These are phyloP conservation scores for Phytophthora vignae DNA, from an alignment of 352 stramenopile genomes.

Conservation along the genomic window DNA sequence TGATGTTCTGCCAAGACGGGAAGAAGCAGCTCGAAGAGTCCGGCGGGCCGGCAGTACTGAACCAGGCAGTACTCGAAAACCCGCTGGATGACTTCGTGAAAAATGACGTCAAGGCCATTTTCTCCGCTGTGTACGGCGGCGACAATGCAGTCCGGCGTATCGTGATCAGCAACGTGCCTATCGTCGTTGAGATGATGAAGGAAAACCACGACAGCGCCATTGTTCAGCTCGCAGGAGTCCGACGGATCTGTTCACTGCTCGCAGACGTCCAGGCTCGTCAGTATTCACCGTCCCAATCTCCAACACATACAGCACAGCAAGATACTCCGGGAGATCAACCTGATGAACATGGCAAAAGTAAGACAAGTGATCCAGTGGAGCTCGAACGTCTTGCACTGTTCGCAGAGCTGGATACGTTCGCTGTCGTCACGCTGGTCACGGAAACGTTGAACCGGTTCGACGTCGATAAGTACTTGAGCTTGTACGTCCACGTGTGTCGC, in stretches of 20 bases:
- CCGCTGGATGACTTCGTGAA: constrained; percentile 77
- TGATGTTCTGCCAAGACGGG: constrained; percentile 67
- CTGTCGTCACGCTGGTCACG: constrained; percentile 45
- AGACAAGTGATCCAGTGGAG: constrained; percentile 16
- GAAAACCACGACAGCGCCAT: constrained; percentile 69
- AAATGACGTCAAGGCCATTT: constrained; percentile 81
- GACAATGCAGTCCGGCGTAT: constrained; percentile 78
- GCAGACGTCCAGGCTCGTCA: constrained; percentile 36
- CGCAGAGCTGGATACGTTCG: constrained; percentile 51
- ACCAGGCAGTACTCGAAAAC: constrained; percentile 62
- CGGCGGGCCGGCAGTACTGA: constrained; percentile 54
- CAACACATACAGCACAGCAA: constrained; percentile 15
- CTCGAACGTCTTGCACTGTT: constrained; percentile 43
- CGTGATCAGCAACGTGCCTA: constrained; percentile 55
- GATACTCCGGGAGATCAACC: constrained; percentile 6
- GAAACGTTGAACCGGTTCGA: constrained; percentile 60
- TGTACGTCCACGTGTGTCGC: constrained; percentile 70
- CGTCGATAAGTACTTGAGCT: constrained; percentile 57
- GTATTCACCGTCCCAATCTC: constrained; percentile 30
- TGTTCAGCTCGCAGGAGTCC: constrained; percentile 63
- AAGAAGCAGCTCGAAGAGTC: constrained; percentile 51
- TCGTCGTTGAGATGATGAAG: constrained; percentile 69
- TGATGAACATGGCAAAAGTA: constrained; percentile 3
- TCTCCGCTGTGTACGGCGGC: constrained; percentile 69
- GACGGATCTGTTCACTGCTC: constrained; percentile 63